Base-by-base conservation (phyloP, 2,329 filamentous ascomycete genomes). In the Aspergillus fumigatiaffinis region DNA sequence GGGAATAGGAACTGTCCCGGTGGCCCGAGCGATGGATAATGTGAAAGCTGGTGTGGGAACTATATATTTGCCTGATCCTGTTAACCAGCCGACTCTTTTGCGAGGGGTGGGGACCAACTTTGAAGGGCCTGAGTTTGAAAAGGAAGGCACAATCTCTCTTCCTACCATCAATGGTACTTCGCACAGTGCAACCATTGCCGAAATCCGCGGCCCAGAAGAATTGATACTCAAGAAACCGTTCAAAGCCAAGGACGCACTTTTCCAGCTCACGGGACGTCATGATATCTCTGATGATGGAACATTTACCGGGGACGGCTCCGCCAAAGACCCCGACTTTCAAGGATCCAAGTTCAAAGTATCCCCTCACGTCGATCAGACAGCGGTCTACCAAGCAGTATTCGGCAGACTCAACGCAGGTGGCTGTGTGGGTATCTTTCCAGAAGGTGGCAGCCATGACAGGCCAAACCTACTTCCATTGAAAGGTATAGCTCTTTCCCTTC, bases 371-470 rank as follows among this genome's bases (percentile, higher is more conserved):
- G 92, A 97, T 72, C 93, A 97, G 78, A 92, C 88, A 29, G 85
- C 91, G 65, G 93, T 97, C 28, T 97, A 97, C 76, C 87, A 96
- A 72, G 90, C 91, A 21, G 93, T 99, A 17, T 97, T 97, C 74
- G 84, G 87, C 63, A 86, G 91, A 29, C 82, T 99, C 35, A 87
- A 87, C 63, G 83, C 84, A 42, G 92, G 91, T 50, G 93, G 92
- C 20, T 96, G 92, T 71, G 90, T 97, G 54, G 94, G 93, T 61
- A 97, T 99, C 69, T 99, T 97, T 74, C 93, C 93, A 2, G 93
- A 99, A 77, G 93, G 93, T 64, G 93, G 93, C 68, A 97, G 92
- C 71, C 93, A 97, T 76, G 93, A 97, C 73, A 87, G 93, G 60
- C 92, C 93, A 0, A 91, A 96, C 71, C 82, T 97, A 49, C 82